Conservation (phyloP, 805 yeast species). For the Millerozyma miso region DNA sequence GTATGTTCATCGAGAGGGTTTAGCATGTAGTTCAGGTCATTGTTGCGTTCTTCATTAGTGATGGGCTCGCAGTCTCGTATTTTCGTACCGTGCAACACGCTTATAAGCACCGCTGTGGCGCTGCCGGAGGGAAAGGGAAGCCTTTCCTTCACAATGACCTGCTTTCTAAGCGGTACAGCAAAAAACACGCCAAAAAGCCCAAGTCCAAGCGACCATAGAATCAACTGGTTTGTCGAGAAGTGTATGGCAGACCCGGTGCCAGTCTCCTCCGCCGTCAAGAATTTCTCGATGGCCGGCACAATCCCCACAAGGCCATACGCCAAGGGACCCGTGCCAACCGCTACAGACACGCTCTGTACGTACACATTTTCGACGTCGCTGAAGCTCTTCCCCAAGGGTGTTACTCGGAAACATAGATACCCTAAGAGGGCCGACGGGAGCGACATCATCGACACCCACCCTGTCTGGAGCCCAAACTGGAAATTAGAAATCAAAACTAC, state of each 20-base stretch:
- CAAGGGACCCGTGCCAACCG: conserved; percentile 95
- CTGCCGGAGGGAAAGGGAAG: conserved; percentile 92
- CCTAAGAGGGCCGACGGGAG: conserved; percentile 89
- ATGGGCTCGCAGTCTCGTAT: conserved; percentile 32
- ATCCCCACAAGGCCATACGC: conserved; percentile 95
- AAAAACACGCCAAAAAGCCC: conserved; percentile 95
- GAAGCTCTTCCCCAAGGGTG: conserved; percentile 40
- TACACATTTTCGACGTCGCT: conserved; percentile 94
- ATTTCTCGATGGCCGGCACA: conserved; percentile 91
- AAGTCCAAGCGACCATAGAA: conserved; percentile 80
- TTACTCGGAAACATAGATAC: conserved; percentile 70
- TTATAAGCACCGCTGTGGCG: conserved; percentile 90
- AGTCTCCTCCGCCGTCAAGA: conserved; percentile 71
- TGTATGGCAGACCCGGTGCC: conserved; percentile 46
- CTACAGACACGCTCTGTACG: conserved; percentile 89
- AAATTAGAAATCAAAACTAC: conserved; percentile 84
- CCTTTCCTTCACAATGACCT: conserved; percentile 82
- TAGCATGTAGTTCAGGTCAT: background rate
- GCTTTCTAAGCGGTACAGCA: conserved; percentile 83
- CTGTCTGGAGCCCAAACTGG: conserved; percentile 95
- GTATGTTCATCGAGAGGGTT: too few species aligned
- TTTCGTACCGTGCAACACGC: conserved; percentile 76
- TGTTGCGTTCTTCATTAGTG: background rate
- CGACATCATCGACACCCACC: conserved; percentile 99
- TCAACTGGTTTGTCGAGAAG: conserved; percentile 47